Evolutionary conservation across 2,329 filamentous ascomycete genomes (phyloP).

Genomic region (Exophiala sp.): DNA sequence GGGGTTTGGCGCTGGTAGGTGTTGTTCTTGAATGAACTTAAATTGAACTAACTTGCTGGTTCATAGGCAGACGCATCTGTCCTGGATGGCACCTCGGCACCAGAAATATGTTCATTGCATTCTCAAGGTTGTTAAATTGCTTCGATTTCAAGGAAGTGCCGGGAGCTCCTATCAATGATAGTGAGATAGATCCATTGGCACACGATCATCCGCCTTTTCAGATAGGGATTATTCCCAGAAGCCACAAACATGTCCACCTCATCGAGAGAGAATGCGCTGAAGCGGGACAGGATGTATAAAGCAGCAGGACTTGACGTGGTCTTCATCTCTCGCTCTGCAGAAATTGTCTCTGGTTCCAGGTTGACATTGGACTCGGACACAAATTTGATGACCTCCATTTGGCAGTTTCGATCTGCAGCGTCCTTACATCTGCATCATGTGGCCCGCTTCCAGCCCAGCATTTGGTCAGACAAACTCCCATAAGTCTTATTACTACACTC

Average conservation of each 20-base stretch:
- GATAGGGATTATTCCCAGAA: conserved; percentile 26
- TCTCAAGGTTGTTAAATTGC: conserved; percentile 32
- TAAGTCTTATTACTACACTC: no score
- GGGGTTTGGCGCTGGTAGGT: conserved; percentile 15
- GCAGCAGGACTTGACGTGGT: no score
- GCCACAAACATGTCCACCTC: conserved; percentile 21
- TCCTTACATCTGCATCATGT: no score
- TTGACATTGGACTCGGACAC: no score
- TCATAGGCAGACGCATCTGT: conserved; percentile 31
- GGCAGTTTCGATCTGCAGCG: no score
- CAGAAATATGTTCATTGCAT: conserved; percentile 28
- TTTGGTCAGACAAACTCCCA: no score
- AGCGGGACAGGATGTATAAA: conserved; percentile 1
- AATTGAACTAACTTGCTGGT: neutral
- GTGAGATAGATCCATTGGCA: conserved; percentile 8
- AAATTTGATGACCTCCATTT: no score
- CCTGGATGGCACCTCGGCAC: conserved; percentile 35
- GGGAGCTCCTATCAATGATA: conserved; percentile 5
- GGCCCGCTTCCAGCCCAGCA: no score
- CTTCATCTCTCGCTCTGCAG: no score
- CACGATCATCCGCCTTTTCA: conserved; percentile 26
- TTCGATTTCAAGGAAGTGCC: conserved; percentile 29
- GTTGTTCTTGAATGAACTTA: no score
- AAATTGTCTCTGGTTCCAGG: no score
- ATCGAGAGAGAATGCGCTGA: conserved; percentile 17